These are phyloP conservation scores for Lycium barbarum DNA, from an alignment of 257 asterid species.

Conservation along the genomic window DNA sequence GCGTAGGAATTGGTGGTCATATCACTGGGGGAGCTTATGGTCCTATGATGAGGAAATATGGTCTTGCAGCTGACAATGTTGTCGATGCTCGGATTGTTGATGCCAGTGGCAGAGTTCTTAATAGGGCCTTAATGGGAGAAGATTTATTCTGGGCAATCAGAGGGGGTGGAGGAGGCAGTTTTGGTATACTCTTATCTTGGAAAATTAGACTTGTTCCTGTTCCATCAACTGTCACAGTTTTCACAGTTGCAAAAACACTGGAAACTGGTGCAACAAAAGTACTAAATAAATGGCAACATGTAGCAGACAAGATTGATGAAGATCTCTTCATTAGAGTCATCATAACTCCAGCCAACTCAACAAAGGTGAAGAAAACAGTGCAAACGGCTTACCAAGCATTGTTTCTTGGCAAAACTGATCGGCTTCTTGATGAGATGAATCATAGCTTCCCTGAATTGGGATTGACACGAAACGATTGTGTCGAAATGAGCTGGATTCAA, in stretches of 20 bases:
- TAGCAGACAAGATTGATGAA: conserved; percentile 33
- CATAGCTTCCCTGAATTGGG: conserved; percentile 41
- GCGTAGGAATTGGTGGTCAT: conserved; percentile 46
- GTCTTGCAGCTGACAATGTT: conserved; percentile 39
- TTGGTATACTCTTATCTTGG: conserved; percentile 43
- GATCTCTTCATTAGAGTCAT: conserved; percentile 39
- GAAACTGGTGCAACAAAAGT: conserved; percentile 41
- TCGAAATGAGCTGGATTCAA: conserved; percentile 44
- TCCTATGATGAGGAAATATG: conserved; percentile 13
- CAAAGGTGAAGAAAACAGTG: conserved; percentile 25
- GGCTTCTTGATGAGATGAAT: conserved; percentile 32
- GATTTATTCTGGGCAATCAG: conserved; percentile 46
- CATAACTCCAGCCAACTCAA: conserved; percentile 19
- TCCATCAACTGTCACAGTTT: conserved; percentile 41
- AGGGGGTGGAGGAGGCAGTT: conserved; percentile 47
- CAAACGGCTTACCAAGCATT: conserved; percentile 29
- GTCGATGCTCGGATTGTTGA: conserved; percentile 38
- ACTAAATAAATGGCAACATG: conserved; percentile 38
- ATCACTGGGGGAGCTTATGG: conserved; percentile 45
- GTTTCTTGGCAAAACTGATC: conserved; percentile 36
- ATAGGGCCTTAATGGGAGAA: conserved; percentile 41
- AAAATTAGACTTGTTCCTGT: conserved; percentile 37
- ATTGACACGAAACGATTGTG: conserved; percentile 31
- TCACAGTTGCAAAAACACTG: conserved; percentile 35
- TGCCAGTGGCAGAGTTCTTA: conserved; percentile 39